phyloP scores from a whole-genome alignment of 768 basidiomycete species.

The Glaciozyma antarctica region DNA sequence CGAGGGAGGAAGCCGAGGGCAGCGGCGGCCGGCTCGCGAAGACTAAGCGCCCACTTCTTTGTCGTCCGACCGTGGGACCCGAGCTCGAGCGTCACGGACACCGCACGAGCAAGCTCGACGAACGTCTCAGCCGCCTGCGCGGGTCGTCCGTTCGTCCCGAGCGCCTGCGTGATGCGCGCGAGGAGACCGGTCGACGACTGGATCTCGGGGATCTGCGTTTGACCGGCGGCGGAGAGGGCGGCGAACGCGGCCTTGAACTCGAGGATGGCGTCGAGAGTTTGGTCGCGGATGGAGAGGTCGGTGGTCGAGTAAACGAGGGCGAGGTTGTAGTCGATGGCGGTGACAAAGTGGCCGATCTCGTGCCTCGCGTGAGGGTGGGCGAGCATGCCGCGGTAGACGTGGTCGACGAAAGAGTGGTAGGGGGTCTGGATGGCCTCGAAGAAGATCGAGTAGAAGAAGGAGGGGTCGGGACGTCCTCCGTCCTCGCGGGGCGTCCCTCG shows the following conservation, averaged over 20 bases:
- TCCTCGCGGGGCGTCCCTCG: background rate
- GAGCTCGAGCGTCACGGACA: background rate
- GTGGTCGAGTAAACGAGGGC: background rate
- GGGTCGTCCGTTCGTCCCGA: constrained; percentile 6
- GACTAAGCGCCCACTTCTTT: background rate
- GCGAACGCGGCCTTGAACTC: constrained; percentile 22
- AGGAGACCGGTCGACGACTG: constrained; percentile 20
- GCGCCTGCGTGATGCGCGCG: background rate
- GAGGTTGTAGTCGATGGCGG: constrained; percentile 26
- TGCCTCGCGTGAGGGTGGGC: constrained; percentile 4
- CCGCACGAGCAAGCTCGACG: constrained; percentile 19
- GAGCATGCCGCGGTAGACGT: constrained; percentile 29
- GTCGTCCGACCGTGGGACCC: too few relatives aligned
- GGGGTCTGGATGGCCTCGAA: constrained; percentile 11
- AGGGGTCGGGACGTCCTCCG: constrained; percentile 3
- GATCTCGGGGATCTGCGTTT: background rate
- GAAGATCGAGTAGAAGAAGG: constrained; percentile 15
- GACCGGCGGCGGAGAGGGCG: background rate
- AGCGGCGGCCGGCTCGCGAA: background rate
- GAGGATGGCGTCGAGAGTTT: constrained; percentile 5
- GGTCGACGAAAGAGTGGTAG: constrained; percentile 3
- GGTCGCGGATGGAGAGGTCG: background rate
- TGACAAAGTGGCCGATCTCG: constrained; percentile 18
- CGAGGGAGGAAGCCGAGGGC: background rate
- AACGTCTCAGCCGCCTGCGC: background rate